Evolutionary conservation across 2,329 filamentous ascomycete genomes (phyloP), one percentile per base, ranked within the genome.

Genomic region (Akanthomyces lecanii): DNA sequence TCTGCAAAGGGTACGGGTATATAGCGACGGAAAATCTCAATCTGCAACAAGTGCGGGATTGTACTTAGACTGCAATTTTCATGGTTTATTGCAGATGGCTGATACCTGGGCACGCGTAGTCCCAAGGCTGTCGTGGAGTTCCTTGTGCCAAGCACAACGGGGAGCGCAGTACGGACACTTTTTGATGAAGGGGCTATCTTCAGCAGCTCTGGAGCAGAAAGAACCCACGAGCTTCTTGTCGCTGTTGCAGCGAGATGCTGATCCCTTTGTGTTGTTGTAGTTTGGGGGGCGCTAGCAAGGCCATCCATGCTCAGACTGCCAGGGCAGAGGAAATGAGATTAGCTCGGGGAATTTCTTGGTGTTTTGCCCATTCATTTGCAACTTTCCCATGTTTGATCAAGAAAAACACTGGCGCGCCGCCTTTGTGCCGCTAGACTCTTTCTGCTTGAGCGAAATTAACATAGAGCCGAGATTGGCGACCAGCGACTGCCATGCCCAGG

Each of bases 271-370:
- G 10, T 11, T 36, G 33, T 10, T 36, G 33, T 7, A 25, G 28
- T 28, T 21, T 42, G 30, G 25, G 45, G 28, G 28, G 28, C 55
- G 47, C 57, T 52, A 60, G 42, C 51, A 18, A 30, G 40, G 48
- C 28, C 42, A 54, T 48, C 50, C 51, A 61, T 61, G 58, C 18
- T 12, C 14, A 40, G 38, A 38, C 21, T 54, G 51, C 40, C 42
- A 54, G 50, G 59, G 59, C 40, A 54, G 5, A 30, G 45, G 50
- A 61, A 55, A 54, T 61, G 59, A 61, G 30, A 28, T 30, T 10
- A 54, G 50, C 28, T n/a, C 6, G 28, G 28, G 28, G 28, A 30
- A 30, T 61, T 38, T 4, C 11, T 23, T 33, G 28, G 28, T 30
- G 28, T 30, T 30, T 30, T 30, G 28, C 28, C 28, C 33, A 30